A percentile compares a stretch with the other conserved stretches of the same genome.
These are phyloP conservation scores for Didymella keratinophila DNA, from an alignment of 2,329 filamentous ascomycete genomes.

Conservation along the genomic window DNA sequence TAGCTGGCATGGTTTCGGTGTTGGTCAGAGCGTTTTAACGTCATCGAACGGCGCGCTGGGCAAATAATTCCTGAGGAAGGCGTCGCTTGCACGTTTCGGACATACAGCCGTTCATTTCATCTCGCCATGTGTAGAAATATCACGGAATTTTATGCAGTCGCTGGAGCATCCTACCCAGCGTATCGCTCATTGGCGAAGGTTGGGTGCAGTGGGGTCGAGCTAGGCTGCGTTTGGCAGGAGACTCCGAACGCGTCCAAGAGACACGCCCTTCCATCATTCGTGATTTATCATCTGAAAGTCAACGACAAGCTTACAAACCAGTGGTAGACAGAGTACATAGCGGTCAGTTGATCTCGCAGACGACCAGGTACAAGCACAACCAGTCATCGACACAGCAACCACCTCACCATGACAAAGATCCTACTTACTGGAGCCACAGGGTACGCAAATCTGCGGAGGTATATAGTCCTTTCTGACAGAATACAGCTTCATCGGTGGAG, in stretches of 20 bases:
- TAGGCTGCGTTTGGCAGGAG: slow-evolving; percentile 9
- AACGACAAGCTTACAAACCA: slow-evolving; percentile 8
- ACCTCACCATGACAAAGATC: slow-evolving; percentile 12
- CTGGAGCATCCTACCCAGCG: background rate
- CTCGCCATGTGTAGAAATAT: slow-evolving; percentile 8
- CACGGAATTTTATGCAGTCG: slow-evolving; percentile 6
- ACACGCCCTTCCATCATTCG: background rate
- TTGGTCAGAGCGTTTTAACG: slow-evolving; percentile 5
- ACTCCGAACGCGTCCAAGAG: slow-evolving; percentile 7
- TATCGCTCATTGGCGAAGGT: slow-evolving; percentile 6
- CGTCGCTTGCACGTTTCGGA: background rate
- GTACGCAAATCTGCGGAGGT: background rate
- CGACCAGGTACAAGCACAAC: background rate
- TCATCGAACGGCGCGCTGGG: background rate
- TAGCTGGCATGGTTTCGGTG: slow-evolving; percentile 13
- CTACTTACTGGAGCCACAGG: slow-evolving; percentile 24
- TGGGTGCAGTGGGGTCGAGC: slow-evolving; percentile 7
- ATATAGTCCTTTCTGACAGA: background rate
- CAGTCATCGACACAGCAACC: background rate
- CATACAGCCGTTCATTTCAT: background rate
- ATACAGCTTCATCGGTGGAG: slow-evolving; percentile 20
- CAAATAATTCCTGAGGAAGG: background rate
- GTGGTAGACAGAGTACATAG: background rate
- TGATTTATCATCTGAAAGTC: slow-evolving; percentile 12
- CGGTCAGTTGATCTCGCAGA: background rate